phyloP scores from a whole-genome alignment of 345 rosid species.

The Moricandia arvensis region DNA sequence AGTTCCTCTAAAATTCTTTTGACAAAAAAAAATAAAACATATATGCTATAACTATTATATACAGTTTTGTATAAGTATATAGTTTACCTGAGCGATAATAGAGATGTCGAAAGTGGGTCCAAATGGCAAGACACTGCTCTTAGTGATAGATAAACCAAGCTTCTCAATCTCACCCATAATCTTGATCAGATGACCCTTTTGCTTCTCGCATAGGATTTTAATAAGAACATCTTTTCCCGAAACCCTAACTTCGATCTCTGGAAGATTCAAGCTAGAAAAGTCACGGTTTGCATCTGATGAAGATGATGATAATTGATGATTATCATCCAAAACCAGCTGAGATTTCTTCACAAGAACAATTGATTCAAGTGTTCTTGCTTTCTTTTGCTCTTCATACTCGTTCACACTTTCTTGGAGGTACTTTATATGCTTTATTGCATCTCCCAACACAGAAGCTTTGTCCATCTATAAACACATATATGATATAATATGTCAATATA shows the following conservation, averaged over 20 bases:
- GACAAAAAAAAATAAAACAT: neutral
- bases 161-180: conserved; percentile 64
- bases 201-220: conserved; percentile 72
- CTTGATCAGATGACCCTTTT: conserved; percentile 60
- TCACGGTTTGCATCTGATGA: conserved; percentile 22
- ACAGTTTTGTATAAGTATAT: conserved; percentile 4
- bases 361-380: conserved; percentile 60
- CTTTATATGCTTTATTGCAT: conserved; percentile 77
- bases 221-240: conserved; percentile 63
- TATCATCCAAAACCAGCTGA: conserved; percentile 42
- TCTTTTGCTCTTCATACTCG: conserved; percentile 63
- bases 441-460: conserved; percentile 90
- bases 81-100: conserved; percentile 61
- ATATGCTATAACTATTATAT: neutral
- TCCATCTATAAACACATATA: conserved; percentile 57
- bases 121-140: conserved; percentile 63
- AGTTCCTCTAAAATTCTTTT: neutral
- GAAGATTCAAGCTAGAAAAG: conserved; percentile 42
- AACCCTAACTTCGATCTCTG: conserved; percentile 77
- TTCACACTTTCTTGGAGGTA: conserved; percentile 71
- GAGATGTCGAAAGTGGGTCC: conserved; percentile 70
- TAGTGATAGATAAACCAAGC: conserved; percentile 51
- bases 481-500: neutral
- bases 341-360: conserved; percentile 67
- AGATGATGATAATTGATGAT: neutral